Percentiles rank a stretch among this genome's conserved stretches.
Evolutionary conservation across 2,329 filamentous ascomycete genomes (phyloP).

Genomic region (Zymoseptoria brevis): DNA sequence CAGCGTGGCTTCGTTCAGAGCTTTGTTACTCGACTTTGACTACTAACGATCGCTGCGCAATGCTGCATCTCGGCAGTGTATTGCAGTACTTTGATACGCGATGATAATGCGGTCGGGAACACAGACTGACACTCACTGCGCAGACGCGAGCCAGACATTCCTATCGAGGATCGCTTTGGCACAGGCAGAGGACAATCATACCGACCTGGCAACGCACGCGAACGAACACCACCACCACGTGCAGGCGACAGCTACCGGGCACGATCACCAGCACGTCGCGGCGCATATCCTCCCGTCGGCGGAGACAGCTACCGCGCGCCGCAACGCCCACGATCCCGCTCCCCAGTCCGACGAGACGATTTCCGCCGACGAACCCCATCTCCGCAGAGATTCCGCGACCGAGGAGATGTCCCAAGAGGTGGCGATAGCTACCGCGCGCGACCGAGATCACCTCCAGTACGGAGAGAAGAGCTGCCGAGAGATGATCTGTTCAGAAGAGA

Average conservation of each 20-base stretch:
- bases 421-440: conserved; percentile 29
- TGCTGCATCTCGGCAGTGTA: neutral
- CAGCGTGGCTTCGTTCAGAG: neutral
- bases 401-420: conserved; percentile 19
- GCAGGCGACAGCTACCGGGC: conserved; percentile 33
- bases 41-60: neutral
- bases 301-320: conserved; percentile 26
- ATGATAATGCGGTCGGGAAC: neutral
- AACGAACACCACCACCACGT: conserved; percentile 24
- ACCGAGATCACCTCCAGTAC: conserved; percentile 26
- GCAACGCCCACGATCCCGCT: conserved; percentile 23
- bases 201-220: conserved; percentile 28
- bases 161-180: conserved; percentile 29
- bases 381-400: conserved; percentile 23
- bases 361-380: conserved; percentile 28
- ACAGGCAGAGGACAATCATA: conserved; percentile 32
- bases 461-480: conserved; percentile 29
- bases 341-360: conserved; percentile 25
- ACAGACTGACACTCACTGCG: conserved; percentile 6
- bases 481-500: conserved; percentile 32
- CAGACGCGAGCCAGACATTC: conserved; percentile 21
- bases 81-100: neutral
- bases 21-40: neutral
- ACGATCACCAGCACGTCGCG: conserved; percentile 43
- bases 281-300: conserved; percentile 24